Evolutionary conservation across 2,329 filamentous ascomycete species (phyloP).

Genomic region (Lachnellula hyalina): DNA sequence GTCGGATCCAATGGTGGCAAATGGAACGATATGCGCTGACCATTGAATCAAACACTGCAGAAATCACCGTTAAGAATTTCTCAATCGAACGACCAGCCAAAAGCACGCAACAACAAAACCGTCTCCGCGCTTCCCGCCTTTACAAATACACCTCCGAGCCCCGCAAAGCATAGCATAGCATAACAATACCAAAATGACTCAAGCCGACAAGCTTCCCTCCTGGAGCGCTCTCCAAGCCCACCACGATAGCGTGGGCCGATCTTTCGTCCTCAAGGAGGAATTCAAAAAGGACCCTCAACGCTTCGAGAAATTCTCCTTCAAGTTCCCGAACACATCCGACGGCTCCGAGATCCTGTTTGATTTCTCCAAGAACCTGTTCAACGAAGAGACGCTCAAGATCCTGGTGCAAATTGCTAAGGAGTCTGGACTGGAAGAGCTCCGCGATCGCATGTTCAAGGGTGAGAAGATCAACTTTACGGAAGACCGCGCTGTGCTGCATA

Average conservation of each 20-base stretch:
- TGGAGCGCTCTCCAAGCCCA: constrained; percentile 91
- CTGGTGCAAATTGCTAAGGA: constrained; percentile 88
- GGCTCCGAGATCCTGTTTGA: constrained; percentile 89
- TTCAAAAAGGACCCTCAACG: constrained; percentile 84
- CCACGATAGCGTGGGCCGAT: constrained; percentile 78
- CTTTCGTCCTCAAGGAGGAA: constrained; percentile 87
- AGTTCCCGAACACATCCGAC: constrained; percentile 73
- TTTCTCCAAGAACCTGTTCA: constrained; percentile 98
- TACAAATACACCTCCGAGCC: not conserved
- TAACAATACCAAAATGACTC: constrained; percentile 53
- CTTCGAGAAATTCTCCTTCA: constrained; percentile 85
- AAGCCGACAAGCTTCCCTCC: constrained; percentile 77
- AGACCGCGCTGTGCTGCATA: constrained; percentile 91
- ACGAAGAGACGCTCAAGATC: constrained; percentile 82
- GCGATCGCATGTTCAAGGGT: constrained; percentile 95
- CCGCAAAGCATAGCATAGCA: not conserved
- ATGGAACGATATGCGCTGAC: too few relatives aligned
- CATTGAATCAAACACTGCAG: too few relatives aligned
- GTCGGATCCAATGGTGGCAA: too few relatives aligned
- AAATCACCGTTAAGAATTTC: too few relatives aligned
- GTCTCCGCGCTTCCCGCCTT: not conserved
- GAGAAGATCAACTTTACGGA: constrained; percentile 99
- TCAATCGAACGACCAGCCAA: not conserved
- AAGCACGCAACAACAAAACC: constrained; percentile 1
- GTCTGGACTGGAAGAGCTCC: constrained; percentile 84